phyloP scores from a whole-genome alignment of 106 monocot species.

The Narthecium ossifragum region DNA sequence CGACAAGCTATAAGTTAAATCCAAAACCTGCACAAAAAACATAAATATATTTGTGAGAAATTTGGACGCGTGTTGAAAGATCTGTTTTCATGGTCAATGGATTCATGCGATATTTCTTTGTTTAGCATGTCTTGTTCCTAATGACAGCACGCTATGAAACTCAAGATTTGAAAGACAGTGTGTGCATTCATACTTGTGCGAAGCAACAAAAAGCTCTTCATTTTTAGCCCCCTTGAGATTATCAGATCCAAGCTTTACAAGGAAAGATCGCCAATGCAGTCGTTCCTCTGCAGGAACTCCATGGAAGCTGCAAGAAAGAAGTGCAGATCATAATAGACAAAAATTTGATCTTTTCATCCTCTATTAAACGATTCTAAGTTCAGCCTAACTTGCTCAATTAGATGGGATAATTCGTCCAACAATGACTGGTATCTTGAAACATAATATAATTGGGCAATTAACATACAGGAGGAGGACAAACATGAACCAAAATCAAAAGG shows the following conservation, averaged over 20 bases:
- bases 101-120: no score
- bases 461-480: neutral
- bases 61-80: neutral
- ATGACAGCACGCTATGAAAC: neutral
- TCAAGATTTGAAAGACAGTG: neutral
- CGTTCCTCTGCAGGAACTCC: constrained; percentile 94
- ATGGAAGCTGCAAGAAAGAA: constrained; percentile 57
- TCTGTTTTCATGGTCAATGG: neutral
- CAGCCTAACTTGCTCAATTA: no score
- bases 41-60: neutral
- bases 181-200: constrained; percentile 71
- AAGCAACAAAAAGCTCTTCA: constrained; percentile 94
- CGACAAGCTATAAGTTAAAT: neutral
- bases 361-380: neutral
- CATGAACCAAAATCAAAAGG: neutral
- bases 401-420: no score
- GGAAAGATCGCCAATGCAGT: constrained; percentile 91
- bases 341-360: neutral
- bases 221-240: constrained; percentile 93
- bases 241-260: constrained; percentile 85
- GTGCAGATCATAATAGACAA: neutral
- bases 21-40: neutral
- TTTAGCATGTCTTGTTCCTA: no score
- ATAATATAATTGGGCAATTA: no score
- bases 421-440: no score